Percentiles rank a stretch among this genome's conserved stretches.
These are phyloP conservation scores for Dovyalis caffra DNA, from an alignment of 345 rosid genomes.

Conservation along the genomic window DNA sequence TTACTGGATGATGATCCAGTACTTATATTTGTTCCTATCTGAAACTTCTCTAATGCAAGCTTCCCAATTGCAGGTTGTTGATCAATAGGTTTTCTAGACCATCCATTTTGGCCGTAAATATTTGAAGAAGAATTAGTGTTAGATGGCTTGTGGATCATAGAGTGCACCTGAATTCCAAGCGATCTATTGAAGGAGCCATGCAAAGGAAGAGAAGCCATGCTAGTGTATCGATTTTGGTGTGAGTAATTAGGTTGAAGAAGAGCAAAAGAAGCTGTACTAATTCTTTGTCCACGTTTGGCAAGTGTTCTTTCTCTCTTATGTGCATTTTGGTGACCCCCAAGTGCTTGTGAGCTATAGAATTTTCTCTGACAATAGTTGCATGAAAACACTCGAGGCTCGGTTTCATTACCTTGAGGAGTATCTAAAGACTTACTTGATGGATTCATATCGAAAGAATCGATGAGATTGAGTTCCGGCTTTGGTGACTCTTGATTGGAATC, in stretches of 20 bases:
- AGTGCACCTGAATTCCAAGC: conserved; percentile 68
- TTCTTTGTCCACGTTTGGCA: conserved; percentile 29
- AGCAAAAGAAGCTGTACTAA: conserved; percentile 26
- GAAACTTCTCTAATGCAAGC: conserved; percentile 29
- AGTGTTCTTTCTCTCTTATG: conserved; percentile 37
- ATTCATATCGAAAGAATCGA: conserved; percentile 36
- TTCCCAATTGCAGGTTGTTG: conserved; percentile 47
- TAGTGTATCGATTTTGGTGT: conserved; percentile 36
- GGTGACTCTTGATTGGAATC: conserved; percentile 30
- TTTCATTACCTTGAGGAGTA: conserved; percentile 31
- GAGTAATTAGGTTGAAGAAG: conserved; percentile 25
- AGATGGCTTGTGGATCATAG: conserved; percentile 60
- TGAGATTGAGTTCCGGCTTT: conserved; percentile 48
- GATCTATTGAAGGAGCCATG: conserved; percentile 60
- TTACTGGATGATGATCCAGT: conserved; percentile 27
- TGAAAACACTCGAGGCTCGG: conserved; percentile 34
- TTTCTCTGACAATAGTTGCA: conserved; percentile 39
- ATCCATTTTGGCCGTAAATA: conserved; percentile 37
- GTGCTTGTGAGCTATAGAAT: conserved; percentile 40
- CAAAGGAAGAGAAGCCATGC: conserved; percentile 75
- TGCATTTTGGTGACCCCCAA: conserved; percentile 38
- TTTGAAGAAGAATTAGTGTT: conserved; percentile 17
- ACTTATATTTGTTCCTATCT: conserved; percentile 11
- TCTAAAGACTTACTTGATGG: conserved; percentile 27
- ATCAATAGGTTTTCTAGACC: conserved; percentile 41